phyloP scores from a whole-genome alignment of 192 early-diverging fungal genomes.

The Pilobolus umbonatus region DNA sequence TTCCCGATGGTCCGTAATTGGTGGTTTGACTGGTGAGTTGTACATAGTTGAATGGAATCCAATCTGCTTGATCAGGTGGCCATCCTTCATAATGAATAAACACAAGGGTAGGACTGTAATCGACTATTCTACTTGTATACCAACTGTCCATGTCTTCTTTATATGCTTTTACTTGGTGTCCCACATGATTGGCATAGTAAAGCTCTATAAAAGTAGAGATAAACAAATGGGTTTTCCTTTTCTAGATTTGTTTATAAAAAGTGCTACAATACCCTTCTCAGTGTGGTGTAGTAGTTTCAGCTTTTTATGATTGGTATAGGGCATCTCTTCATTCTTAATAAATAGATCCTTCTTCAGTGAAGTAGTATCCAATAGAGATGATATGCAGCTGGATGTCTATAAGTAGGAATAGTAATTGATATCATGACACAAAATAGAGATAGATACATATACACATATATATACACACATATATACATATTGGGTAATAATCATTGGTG shows the following conservation, averaged over 20 bases:
- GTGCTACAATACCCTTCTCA: not conserved
- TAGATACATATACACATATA: too few species aligned
- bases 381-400: too few species aligned
- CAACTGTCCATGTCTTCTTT: not conserved
- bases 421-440: too few species aligned
- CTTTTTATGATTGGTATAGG: not conserved
- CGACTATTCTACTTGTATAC: conserved; percentile 1
- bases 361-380: too few species aligned
- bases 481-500: too few species aligned
- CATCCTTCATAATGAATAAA: conserved; percentile 48
- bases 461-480: too few species aligned
- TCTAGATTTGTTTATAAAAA: not conserved
- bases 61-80: conserved; percentile 45
- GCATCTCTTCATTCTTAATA: not conserved
- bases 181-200: not conserved
- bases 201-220: not conserved
- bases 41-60: conserved; percentile 39
- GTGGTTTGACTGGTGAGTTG: conserved; percentile 19
- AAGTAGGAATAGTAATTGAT: too few species aligned
- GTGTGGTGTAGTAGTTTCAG: not conserved
- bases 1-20: conserved; percentile 40
- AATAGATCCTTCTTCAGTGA: too few species aligned
- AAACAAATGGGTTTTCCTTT: not conserved
- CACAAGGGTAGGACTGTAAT: not conserved
- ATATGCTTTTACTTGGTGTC: conserved; percentile 2